Evolutionary conservation across 2,329 filamentous ascomycete genomes (phyloP), one percentile per base, ranked within the genome.

Genomic region (Beauveria sp.): DNA sequence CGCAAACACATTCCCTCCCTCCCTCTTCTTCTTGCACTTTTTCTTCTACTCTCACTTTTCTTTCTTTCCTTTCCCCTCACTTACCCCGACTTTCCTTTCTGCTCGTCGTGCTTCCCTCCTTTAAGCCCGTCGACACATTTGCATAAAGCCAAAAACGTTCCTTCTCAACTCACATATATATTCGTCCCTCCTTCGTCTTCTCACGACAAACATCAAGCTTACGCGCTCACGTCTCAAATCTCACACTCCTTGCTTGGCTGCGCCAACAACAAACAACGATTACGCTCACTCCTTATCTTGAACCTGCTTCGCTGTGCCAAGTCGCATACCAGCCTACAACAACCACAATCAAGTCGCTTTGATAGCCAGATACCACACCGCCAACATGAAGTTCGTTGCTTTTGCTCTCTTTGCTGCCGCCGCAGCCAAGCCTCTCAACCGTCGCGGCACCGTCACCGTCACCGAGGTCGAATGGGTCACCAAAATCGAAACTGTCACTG

Each of bases 381-480:
- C 22, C 70, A 75, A 62, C 55, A 79, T 79, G 77, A 79, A 77
- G 73, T 73, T 76, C n/a, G 46, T 61, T 37, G 34, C 68, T 55
- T 62, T 72, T 54, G 69, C 70, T 58, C 50, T 62, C 30, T 26
- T 62, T 43, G 61, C 61, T 24, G 50, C 43, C 66, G 80, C 76
- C 66, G 69, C 78, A 62, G 82, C 82, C 65, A 79, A 84, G 71
- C 82, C 82, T 62, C 77, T 76, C 66, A 65, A 66, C 60, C 70
- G 71, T 63, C 63, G 67, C 65, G 62, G 72, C 72, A 64, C 72
- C 55, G 76, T 70, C 22, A 62, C 81, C 16, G 75, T 80, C 65
- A 81, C 79, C 47, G 75, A 79, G 67, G 76, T 76, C 58, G 77
- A 78, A 67, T 82, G 78, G 75, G 79, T 82, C 66, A 81, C 78